These are phyloP conservation scores for Phialocephala sp. DNA, from an alignment of 2,329 filamentous ascomycete genomes.

Conservation along the genomic window DNA sequence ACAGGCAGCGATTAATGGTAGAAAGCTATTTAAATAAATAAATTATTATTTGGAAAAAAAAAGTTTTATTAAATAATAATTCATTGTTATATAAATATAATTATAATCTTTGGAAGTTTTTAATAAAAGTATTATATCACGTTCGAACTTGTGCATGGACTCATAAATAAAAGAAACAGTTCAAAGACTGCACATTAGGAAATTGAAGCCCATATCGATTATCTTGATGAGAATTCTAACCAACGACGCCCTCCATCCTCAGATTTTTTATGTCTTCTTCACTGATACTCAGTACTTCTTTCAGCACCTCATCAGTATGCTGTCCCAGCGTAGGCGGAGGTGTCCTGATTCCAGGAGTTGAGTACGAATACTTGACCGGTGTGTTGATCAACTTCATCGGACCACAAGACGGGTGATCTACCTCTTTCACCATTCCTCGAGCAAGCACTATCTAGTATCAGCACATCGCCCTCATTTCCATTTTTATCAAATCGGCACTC, in stretches of 20 bases:
- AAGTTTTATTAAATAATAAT: too few relatives aligned
- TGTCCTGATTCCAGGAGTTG: conserved; percentile 72
- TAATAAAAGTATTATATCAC: too few relatives aligned
- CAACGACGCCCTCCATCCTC: conserved; percentile 63
- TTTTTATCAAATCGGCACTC: background rate
- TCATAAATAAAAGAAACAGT: too few relatives aligned
- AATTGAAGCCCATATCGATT: too few relatives aligned
- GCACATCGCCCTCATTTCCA: background rate
- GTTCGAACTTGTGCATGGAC: too few relatives aligned
- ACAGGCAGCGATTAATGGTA: too few relatives aligned
- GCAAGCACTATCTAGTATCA: conserved; percentile 60
- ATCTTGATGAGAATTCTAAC: conserved; percentile 10
- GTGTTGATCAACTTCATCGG: conserved; percentile 87
- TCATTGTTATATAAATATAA: too few relatives aligned
- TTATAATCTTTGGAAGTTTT: too few relatives aligned
- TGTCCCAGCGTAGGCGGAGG: conserved; percentile 84
- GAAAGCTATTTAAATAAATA: too few relatives aligned
- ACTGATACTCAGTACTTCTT: conserved; percentile 63
- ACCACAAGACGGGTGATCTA: conserved; percentile 82
- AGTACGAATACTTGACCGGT: conserved; percentile 89
- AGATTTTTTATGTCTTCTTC: conserved; percentile 63
- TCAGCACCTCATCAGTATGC: conserved; percentile 78
- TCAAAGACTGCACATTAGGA: too few relatives aligned
- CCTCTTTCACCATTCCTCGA: conserved; percentile 86
- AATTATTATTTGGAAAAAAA: too few relatives aligned